These are phyloP conservation scores for Globisporangium recalcitrans DNA, from an alignment of 352 stramenopile species.

Conservation along the genomic window DNA sequence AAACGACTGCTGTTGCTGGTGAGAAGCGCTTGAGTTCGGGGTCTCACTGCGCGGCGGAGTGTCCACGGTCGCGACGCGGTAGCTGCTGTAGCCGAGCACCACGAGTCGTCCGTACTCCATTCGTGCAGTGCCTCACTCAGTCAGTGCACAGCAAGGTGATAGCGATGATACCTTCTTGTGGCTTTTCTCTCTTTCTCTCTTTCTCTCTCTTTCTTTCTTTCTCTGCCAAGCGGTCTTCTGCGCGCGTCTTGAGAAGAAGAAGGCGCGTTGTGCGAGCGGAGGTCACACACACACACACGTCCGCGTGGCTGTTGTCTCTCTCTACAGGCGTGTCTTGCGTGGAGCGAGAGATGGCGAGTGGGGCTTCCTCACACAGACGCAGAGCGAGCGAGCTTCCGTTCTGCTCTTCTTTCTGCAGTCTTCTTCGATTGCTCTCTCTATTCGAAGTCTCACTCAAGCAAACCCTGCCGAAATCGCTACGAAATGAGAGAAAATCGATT, in stretches of 20 bases:
- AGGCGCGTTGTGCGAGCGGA: no score
- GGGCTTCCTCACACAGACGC: no score
- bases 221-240: no score
- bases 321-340: no score
- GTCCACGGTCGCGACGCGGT: slow-evolving; percentile 49
- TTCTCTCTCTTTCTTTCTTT: no score
- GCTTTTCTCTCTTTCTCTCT: not conserved
- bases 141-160: not conserved
- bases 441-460: not conserved
- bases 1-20: slow-evolving; percentile 22
- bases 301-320: no score
- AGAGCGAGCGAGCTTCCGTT: not conserved
- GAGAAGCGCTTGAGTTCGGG: slow-evolving; percentile 5
- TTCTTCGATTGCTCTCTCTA: not conserved
- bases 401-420: not conserved
- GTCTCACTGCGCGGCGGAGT: slow-evolving; percentile 19
- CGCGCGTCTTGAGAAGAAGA: no score
- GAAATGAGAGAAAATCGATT: not conserved
- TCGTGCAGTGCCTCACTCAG: not conserved
- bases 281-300: no score
- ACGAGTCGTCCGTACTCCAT: slow-evolving; percentile 84
- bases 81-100: slow-evolving; percentile 82
- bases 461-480: not conserved
- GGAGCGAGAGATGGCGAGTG: no score
- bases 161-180: not conserved